Conservation (phyloP, 2,329 filamentous ascomycete species). For the Shiraia bambusicola region DNA sequence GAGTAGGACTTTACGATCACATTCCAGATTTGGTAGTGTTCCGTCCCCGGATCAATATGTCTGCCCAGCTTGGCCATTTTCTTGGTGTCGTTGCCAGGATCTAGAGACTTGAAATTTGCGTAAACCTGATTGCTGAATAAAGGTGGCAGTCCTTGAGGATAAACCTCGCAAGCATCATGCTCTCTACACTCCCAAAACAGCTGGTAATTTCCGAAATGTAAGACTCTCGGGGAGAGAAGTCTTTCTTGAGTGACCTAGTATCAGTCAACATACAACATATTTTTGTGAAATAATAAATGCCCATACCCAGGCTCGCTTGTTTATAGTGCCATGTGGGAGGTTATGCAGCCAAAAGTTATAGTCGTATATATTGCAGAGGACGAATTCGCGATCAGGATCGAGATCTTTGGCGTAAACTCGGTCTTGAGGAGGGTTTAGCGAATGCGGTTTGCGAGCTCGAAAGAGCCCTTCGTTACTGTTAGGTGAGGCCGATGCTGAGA, state of each 20-base stretch:
- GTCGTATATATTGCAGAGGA: not conserved
- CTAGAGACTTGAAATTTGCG: not conserved
- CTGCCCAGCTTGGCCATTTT: not conserved
- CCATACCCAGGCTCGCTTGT: conserved; percentile 9
- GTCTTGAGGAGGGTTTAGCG: too few species aligned
- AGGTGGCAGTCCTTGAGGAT: conserved; percentile 2
- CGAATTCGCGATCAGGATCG: not conserved
- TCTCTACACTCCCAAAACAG: conserved; percentile 23
- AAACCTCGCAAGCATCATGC: conserved; percentile 6
- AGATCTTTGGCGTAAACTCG: not conserved
- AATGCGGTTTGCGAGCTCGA: not conserved
- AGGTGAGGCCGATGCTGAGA: conserved; percentile 4
- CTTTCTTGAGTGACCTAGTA: conserved; percentile 11
- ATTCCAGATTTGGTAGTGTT: not conserved
- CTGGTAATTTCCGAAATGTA: conserved; percentile 16
- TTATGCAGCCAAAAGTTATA: not conserved
- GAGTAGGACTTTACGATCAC: not conserved
- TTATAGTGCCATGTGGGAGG: not conserved
- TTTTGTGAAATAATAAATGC: too few species aligned
- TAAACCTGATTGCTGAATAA: not conserved
- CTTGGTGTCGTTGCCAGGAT: not conserved
- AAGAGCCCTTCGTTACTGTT: conserved; percentile 9
- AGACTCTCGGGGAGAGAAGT: conserved; percentile 15
- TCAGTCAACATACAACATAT: too few species aligned
- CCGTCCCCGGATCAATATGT: not conserved